These are phyloP conservation scores for Alternaria sp. DNA, from an alignment of 2,329 filamentous ascomycete species.

Conservation along the genomic window DNA sequence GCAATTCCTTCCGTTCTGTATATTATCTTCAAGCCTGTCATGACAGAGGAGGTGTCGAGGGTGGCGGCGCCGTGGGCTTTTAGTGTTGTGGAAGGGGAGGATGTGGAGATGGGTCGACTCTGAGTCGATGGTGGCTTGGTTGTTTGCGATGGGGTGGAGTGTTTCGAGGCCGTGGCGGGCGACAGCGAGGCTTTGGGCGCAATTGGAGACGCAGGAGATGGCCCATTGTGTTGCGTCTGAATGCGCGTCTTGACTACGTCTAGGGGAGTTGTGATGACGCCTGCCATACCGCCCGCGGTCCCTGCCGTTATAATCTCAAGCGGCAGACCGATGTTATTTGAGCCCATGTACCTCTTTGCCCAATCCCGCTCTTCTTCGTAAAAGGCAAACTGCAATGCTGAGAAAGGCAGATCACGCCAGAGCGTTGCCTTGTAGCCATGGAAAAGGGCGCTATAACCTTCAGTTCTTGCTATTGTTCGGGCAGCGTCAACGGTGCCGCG, in stretches of 20 bases:
- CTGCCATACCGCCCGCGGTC: constrained; percentile 88
- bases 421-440: constrained; percentile 97
- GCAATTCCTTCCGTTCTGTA: constrained; percentile 87
- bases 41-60: constrained; percentile 87
- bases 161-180: constrained; percentile 41
- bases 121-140: constrained; percentile 35
- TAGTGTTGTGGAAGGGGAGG: constrained; percentile 84
- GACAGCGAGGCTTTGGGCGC: constrained; percentile 27
- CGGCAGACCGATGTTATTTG: constrained; percentile 82
- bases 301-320: constrained; percentile 90
- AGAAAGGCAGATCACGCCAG: constrained; percentile 93
- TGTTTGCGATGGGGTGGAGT: constrained; percentile 34
- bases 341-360: constrained; percentile 80
- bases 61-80: constrained; percentile 79
- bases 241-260: constrained; percentile 97
- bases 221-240: constrained; percentile 83
- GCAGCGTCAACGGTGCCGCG: constrained; percentile 83
- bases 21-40: constrained; percentile 83
- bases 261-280: constrained; percentile 91
- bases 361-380: constrained; percentile 92
- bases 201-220: constrained; percentile 18
- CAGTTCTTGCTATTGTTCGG: constrained; percentile 80
- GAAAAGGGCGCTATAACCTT: constrained; percentile 87
- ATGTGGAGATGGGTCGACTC: constrained; percentile 83
- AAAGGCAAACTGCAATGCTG: constrained; percentile 95